phyloP scores from a whole-genome alignment of 2,329 filamentous ascomycete species.

The Podosphaera xanthii region DNA sequence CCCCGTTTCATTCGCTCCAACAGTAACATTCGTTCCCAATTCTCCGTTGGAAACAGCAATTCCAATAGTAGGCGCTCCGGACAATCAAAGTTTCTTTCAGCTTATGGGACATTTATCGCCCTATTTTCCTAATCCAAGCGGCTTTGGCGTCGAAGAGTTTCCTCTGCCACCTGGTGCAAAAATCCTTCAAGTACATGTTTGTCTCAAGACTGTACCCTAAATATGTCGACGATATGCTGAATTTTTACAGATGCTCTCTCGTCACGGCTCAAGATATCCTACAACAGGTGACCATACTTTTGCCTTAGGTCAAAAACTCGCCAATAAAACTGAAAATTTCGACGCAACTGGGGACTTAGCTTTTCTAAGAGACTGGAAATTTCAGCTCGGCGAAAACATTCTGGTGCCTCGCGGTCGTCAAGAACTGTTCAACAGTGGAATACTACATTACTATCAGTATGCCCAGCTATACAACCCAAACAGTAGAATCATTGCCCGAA shows the following conservation, averaged over 20 bases:
- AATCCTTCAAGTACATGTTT: slow-evolving; percentile 38
- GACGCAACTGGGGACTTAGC: slow-evolving; percentile 33
- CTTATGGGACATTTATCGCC: slow-evolving; percentile 47
- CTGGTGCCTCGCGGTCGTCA: slow-evolving; percentile 50
- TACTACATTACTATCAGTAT: slow-evolving; percentile 40
- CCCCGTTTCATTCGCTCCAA: slow-evolving; percentile 33
- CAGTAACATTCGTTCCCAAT: slow-evolving; percentile 42
- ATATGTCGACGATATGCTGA: slow-evolving; percentile 5
- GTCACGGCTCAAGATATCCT: slow-evolving; percentile 47
- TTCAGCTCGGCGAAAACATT: slow-evolving; percentile 46
- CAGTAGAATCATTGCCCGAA: slow-evolving; percentile 50
- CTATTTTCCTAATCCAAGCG: slow-evolving; percentile 41
- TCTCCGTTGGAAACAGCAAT: slow-evolving; percentile 47
- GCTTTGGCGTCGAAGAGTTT: slow-evolving; percentile 54
- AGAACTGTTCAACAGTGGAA: slow-evolving; percentile 48
- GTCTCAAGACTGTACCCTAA: slow-evolving; percentile 2
- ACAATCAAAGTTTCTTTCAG: slow-evolving; percentile 44
- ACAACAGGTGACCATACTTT: slow-evolving; percentile 33
- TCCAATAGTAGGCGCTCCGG: slow-evolving; percentile 36
- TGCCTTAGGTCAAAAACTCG: slow-evolving; percentile 32
- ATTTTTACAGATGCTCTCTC: slow-evolving; percentile 37
- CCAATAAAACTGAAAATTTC: slow-evolving; percentile 28
- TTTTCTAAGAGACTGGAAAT: slow-evolving; percentile 48
- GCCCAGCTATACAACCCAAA: slow-evolving; percentile 41
- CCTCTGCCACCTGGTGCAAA: slow-evolving; percentile 41